Conservation (phyloP, 495 filamentous ascomycete genomes). For the Penicillium cosmopolitanum region DNA sequence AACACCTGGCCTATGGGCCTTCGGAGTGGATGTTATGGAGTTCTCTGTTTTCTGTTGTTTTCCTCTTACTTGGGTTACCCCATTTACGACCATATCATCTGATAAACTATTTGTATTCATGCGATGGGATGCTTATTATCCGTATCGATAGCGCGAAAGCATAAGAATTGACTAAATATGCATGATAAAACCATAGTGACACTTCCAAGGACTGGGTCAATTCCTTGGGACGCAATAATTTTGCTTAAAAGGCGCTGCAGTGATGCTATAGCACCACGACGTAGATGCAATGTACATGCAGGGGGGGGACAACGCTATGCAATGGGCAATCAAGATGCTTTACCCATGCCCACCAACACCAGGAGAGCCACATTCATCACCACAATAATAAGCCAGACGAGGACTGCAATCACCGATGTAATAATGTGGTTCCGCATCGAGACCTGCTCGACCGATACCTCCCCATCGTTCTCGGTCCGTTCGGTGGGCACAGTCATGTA, state of each 20-base stretch:
- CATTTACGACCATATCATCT: slow-evolving; percentile 1
- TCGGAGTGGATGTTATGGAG: not conserved
- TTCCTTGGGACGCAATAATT: not conserved
- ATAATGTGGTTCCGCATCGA: slow-evolving; percentile 67
- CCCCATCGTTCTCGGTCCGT: slow-evolving; percentile 29
- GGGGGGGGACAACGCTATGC: slow-evolving; percentile 49
- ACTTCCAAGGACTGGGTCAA: not conserved
- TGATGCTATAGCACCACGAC: not conserved
- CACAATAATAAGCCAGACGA: slow-evolving; percentile 70
- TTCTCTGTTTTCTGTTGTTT: not conserved
- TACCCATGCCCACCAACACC: slow-evolving; percentile 66
- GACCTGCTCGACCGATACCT: slow-evolving; percentile 36
- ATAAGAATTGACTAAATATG: too few species aligned
- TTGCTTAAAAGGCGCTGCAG: not conserved
- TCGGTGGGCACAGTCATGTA: slow-evolving; percentile 73
- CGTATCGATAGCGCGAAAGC: not conserved
- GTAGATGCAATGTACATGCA: slow-evolving; percentile 5
- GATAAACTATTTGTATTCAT: slow-evolving; percentile 2
- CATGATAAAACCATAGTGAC: not conserved
- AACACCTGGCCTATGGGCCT: not conserved
- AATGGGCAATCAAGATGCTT: slow-evolving; percentile 65
- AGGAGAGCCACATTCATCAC: slow-evolving; percentile 75
- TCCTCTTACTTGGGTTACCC: not conserved
- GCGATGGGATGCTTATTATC: not conserved
- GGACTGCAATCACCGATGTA: slow-evolving; percentile 53